Conservation (phyloP, 768 basidiomycete genomes). For the Mycena leptocephala region DNA sequence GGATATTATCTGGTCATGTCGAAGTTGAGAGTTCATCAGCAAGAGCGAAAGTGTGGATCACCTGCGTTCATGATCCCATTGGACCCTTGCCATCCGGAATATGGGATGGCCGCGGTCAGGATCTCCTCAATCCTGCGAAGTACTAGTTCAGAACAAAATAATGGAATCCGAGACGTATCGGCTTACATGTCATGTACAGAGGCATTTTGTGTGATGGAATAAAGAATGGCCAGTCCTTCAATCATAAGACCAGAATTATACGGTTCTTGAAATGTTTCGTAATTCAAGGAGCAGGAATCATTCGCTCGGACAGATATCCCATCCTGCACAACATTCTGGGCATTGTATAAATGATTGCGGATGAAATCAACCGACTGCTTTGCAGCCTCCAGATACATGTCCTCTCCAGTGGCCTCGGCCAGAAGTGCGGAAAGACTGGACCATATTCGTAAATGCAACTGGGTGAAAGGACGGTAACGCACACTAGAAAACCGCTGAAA, state of each 20-base stretch:
- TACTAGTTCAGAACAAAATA: neutral
- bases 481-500: neutral
- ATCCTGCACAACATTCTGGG: neutral
- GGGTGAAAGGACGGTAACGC: neutral
- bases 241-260: conserved; percentile 26
- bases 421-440: conserved; percentile 14
- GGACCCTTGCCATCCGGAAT: conserved; percentile 4
- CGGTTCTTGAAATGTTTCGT: neutral
- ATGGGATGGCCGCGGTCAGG: neutral
- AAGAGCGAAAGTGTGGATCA: neutral
- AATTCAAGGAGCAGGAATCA: neutral
- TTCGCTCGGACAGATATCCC: neutral
- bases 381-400: conserved; percentile 20
- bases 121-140: neutral
- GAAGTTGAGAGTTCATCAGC: neutral
- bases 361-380: neutral
- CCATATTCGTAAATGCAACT: neutral
- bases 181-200: conserved; percentile 18
- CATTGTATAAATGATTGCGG: neutral
- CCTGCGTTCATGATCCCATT: neutral
- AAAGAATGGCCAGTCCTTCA: conserved; percentile 30
- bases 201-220: conserved; percentile 25
- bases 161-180: no score
- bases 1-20: neutral
- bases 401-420: conserved; percentile 5